Evolutionary conservation across 2,329 filamentous ascomycete species (phyloP), one percentile per base, ranked within the genome.

Genomic region (Colletotrichum sp.): DNA sequence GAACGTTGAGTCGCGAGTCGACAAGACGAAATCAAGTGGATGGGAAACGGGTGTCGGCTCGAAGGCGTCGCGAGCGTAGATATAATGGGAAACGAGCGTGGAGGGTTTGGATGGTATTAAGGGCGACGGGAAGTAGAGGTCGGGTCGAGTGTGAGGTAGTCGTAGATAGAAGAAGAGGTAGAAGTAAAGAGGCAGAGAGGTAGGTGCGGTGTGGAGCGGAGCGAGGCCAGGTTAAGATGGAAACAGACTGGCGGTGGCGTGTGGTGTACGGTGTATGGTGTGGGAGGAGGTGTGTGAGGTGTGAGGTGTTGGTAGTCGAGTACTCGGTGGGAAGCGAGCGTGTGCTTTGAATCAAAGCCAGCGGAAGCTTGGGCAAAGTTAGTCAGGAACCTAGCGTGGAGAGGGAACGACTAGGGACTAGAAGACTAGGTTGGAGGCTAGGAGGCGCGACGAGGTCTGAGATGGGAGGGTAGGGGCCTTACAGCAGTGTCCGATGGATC

Each of bases 301-400:
- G 39, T 49, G 39, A 49, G 44, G 44, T 65, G 64, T 65, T 63
- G 71, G 21, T 70, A 60, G 68, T 75, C 71, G 70, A 71, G 67
- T 59, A 70, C 74, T 65, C 68, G 60, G 70, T 44, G 71, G 70
- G 71, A 76, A 76, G 74, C 64, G 70, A 76, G 68, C 52, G 64
- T 63, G 69, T 71, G 76, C 69, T 76, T 73, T 73, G 73, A 63
- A 72, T 73, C 74, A 69, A 65, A 73, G 64, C 69, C 64, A 62
- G 71, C 55, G 64, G 72, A 65, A 76, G 74, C 74, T 76, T 74
- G 57, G 70, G 49, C 64, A 62, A 21, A 68, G 74, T 73, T 76
- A 76, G 74, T 76, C 74, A 76, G 74, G 74, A 73, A 76, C 74
- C 70, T 76, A 76, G 74, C 70, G 64, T 52, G 70, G 59, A 69